phyloP scores from a whole-genome alignment of 176 grass and related monocot species.

The Triticum turgidum region DNA sequence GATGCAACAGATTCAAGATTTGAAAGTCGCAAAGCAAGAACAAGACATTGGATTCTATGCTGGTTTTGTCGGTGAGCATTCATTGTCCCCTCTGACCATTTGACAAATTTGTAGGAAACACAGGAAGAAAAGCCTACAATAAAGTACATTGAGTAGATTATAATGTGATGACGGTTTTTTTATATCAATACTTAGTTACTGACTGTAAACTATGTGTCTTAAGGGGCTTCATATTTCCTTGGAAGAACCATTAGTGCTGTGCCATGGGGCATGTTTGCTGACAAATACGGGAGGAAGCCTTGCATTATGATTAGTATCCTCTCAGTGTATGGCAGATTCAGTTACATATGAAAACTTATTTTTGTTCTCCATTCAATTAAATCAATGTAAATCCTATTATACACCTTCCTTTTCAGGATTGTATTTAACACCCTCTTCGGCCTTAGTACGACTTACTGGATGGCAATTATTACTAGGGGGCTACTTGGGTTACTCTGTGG shows the following conservation, averaged over 20 bases:
- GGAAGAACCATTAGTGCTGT: constrained; percentile 56
- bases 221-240: constrained; percentile 65
- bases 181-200: not conserved
- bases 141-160: not conserved
- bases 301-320: constrained; percentile 59
- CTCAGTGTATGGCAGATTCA: constrained; percentile 49
- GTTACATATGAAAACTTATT: not conserved
- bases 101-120: not conserved
- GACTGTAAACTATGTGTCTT: constrained; percentile 17
- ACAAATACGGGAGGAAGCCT: constrained; percentile 70
- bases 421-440: constrained; percentile 65
- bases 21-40: constrained; percentile 61
- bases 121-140: not conserved
- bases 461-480: constrained; percentile 54
- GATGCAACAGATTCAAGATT: constrained; percentile 55
- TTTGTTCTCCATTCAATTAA: not conserved
- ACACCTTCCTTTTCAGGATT: constrained; percentile 23
- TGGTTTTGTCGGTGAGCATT: constrained; percentile 63
- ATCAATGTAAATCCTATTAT: not conserved
- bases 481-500: constrained; percentile 61
- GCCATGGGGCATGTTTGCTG: constrained; percentile 70
- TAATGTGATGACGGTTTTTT: not conserved
- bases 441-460: constrained; percentile 66
- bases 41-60: constrained; percentile 73
- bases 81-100: not conserved